Percentiles rank a stretch among this genome's conserved stretches.
Evolutionary conservation across 192 early-diverging fungal genomes (phyloP).

Genomic region (Phlyctochytrium bullatum): DNA sequence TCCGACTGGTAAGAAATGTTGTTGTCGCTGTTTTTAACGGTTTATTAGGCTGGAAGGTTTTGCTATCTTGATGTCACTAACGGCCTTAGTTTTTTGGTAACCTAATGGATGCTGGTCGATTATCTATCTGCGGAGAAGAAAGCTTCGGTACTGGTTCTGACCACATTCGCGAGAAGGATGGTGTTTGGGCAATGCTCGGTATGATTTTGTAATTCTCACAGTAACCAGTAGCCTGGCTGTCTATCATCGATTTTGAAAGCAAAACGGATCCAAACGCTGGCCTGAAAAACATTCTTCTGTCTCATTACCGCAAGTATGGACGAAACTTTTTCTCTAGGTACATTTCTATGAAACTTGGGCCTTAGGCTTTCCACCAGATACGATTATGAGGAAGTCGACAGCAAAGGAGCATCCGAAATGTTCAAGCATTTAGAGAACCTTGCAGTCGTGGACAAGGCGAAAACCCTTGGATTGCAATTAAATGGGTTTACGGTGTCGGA

Average conservation of each 20-base stretch:
- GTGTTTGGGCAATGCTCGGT: constrained; percentile 93
- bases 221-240: constrained; percentile 76
- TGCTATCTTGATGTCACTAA: constrained; percentile 13
- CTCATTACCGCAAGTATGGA: constrained; percentile 81
- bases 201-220: constrained; percentile 8
- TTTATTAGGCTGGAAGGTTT: constrained; percentile 51
- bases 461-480: constrained; percentile 61
- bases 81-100: constrained; percentile 89
- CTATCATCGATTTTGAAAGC: constrained; percentile 79
- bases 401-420: constrained; percentile 73
- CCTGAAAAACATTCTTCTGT: constrained; percentile 77
- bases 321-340: constrained; percentile 93
- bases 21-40: background rate
- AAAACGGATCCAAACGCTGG: constrained; percentile 50
- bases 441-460: constrained; percentile 34
- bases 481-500: constrained; percentile 65
- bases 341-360: background rate
- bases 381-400: constrained; percentile 95
- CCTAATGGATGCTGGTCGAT: constrained; percentile 91
- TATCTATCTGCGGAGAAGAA: constrained; percentile 97
- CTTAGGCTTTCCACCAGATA: constrained; percentile 53
- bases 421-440: constrained; percentile 68
- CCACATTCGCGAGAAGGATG: constrained; percentile 99
- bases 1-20: constrained; percentile 67
- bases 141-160: constrained; percentile 98